Evolutionary conservation across 106 monocot genomes (phyloP), one percentile per base, ranked within the genome.

Genomic region (Acorus calamus): DNA sequence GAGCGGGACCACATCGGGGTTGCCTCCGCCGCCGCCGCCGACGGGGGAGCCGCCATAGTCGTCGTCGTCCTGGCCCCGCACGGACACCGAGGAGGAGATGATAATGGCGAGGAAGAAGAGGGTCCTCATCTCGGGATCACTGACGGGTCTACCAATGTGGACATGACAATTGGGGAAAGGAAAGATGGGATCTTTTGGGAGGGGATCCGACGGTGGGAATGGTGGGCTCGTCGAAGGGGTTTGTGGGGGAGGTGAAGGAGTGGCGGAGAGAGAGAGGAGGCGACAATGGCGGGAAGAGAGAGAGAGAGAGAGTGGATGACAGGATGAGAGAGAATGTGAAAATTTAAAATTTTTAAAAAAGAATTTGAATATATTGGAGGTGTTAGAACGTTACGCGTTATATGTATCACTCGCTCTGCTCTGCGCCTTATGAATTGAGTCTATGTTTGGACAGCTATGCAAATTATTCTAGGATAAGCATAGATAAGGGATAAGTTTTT

Each of bases 31-130:
- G 60, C 49, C 12, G 54, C 14, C 43, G 43, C 12, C 53, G 8
- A 4, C 57, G 42, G 47, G 41, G 41, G 14, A 10, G 41, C 47
- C 60, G 41, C 12, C 11, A 43, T 44, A 3, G 4, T 7, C 48
- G 43, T 12, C 43, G 59, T 46, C 72, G 47, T 47, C 62, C 66
- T 65, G 74, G 13, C 52, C 53, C 7, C 42, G 9, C 5, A 64
- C 65, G 47, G 11, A 46, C 2, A 5, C 46, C 47, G 4, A 46
- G 55, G 3, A 12, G 43, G 42, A 41, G 2, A 63, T 8, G 5
- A 73, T 59, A 42, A 60, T 7, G 4, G 41, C 14, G 14, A 60
- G 14, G 41, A 62, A 10, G 49, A 66, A 55, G 56, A 43, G 47
- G 8, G 47, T 9, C 11, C 8, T 8, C 47, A 2, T 46, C 6